phyloP scores from a whole-genome alignment of 176 grass and related monocot genomes.

The Oryza meyeriana region DNA sequence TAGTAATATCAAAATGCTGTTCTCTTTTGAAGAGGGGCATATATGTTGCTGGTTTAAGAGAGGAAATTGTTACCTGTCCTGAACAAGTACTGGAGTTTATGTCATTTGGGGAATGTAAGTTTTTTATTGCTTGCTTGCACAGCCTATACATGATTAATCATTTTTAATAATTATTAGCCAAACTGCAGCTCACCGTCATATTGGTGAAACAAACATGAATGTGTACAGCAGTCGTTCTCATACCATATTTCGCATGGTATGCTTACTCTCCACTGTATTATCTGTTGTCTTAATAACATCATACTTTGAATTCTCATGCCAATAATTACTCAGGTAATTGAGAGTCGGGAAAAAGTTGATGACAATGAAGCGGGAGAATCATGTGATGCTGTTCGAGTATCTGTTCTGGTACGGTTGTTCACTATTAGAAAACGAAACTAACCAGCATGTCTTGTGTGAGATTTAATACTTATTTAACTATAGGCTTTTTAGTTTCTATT shows the following conservation, averaged over 20 bases:
- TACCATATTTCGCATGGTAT: constrained; percentile 96
- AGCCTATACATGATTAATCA: constrained; percentile 15
- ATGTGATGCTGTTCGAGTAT: constrained; percentile 91
- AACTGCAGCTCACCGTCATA: constrained; percentile 84
- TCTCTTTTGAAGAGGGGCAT: constrained; percentile 79
- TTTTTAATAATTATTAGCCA: constrained; percentile 4
- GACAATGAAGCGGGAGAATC: constrained; percentile 56
- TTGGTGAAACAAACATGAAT: constrained; percentile 99
- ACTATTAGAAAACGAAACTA: background rate
- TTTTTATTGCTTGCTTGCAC: constrained; percentile 16
- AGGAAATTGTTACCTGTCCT: constrained; percentile 89
- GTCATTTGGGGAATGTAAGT: constrained; percentile 95
- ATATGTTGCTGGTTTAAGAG: constrained; percentile 88
- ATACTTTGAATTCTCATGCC: constrained; percentile 13
- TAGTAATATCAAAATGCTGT: background rate
- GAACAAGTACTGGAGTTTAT: constrained; percentile 84
- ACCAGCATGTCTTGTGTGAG: background rate
- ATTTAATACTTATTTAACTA: background rate
- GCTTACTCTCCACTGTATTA: constrained; percentile 9
- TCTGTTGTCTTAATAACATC: background rate
- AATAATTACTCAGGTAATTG: constrained; percentile 66
- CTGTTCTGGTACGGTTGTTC: constrained; percentile 64
- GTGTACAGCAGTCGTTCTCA: constrained; percentile 92
- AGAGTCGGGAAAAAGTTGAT: constrained; percentile 73
- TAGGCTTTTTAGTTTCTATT: background rate